Evolutionary conservation across 75 land plant species (phyloP).

Genomic region (Pinus taeda): DNA sequence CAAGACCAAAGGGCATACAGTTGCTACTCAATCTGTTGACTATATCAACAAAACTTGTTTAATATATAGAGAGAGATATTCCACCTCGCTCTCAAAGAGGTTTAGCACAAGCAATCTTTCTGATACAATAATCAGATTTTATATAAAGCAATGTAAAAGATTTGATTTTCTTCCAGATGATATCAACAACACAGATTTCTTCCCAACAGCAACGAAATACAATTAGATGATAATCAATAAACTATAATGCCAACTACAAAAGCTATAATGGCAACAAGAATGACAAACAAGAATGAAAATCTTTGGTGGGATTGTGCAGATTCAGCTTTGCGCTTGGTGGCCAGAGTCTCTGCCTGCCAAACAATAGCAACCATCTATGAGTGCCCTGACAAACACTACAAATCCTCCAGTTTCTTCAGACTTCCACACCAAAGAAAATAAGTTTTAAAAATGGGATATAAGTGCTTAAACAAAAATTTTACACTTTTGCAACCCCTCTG

Average conservation of each 20-base stretch:
- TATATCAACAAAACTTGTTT: no score
- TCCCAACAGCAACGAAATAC: not conserved
- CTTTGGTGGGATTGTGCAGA: not conserved
- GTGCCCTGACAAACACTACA: not conserved
- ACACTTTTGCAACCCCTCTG: no score
- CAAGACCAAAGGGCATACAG: no score
- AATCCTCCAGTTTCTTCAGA: no score
- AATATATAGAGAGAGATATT: no score
- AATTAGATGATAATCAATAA: not conserved
- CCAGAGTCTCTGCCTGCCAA: not conserved
- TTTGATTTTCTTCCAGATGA: not conserved
- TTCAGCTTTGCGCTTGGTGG: not conserved
- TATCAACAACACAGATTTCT: not conserved
- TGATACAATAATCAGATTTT: not conserved
- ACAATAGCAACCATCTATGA: not conserved
- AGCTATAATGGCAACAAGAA: not conserved
- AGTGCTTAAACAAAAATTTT: no score
- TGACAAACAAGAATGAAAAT: constrained; percentile 4
- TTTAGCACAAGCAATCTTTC: not conserved
- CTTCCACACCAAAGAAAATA: no score
- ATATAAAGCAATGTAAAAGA: not conserved
- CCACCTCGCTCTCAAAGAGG: no score
- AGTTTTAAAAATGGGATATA: no score
- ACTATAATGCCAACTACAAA: not conserved
- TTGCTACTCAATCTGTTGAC: no score